These are phyloP conservation scores for Gossypium schwendimanii DNA, from an alignment of 441 rosid genomes.

Conservation along the genomic window DNA sequence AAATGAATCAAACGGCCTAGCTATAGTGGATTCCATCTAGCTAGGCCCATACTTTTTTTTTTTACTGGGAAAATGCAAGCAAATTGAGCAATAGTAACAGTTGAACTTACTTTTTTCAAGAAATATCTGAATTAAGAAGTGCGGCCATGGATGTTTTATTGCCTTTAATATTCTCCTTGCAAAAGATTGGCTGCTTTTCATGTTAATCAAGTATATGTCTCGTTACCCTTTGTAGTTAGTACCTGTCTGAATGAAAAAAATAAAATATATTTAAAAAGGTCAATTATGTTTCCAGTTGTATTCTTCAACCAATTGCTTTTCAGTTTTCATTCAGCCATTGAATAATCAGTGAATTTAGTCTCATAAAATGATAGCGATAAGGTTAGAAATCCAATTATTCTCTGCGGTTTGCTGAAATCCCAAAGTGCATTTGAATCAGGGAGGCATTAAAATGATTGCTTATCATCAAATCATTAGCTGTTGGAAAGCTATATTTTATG, in stretches of 20 bases:
- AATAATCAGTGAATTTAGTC: background rate
- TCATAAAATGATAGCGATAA: background rate
- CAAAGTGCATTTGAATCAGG: background rate
- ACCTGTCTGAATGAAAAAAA: background rate
- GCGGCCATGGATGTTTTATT: background rate
- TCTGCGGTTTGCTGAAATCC: background rate
- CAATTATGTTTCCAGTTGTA: background rate
- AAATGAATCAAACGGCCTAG: background rate
- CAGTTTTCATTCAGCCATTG: too few species aligned
- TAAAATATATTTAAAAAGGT: background rate
- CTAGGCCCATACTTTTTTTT: background rate
- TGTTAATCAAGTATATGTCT: background rate
- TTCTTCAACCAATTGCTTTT: background rate
- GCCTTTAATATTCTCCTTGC: background rate
- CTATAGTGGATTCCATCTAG: background rate
- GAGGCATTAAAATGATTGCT: background rate
- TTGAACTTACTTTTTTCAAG: conserved; percentile 2
- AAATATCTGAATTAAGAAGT: background rate
- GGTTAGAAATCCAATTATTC: background rate
- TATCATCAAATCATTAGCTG: background rate
- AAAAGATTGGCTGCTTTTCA: background rate
- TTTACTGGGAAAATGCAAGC: background rate
- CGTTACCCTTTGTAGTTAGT: background rate
- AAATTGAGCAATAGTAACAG: background rate
- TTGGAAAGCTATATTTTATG: background rate